A percentile compares a stretch with the other conserved stretches of the same genome.
These are phyloP conservation scores for Trichosporon inkin DNA, from an alignment of 1,284 basidiomycete genomes.

Conservation along the genomic window DNA sequence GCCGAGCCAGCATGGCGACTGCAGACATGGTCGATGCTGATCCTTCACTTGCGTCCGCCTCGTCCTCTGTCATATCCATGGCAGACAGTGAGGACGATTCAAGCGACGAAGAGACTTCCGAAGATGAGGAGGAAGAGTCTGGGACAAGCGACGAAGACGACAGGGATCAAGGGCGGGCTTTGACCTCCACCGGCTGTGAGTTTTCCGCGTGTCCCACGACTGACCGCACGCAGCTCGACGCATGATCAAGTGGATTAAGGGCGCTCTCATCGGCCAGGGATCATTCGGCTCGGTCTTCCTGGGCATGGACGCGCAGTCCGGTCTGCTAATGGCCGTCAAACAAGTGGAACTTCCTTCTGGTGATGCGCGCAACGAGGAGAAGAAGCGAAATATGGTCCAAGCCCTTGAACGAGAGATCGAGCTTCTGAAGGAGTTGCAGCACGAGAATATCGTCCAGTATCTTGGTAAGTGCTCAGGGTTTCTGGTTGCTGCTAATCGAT, in stretches of 20 bases:
- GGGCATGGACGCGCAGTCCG: constrained; percentile 92
- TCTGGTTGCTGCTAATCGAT: constrained; percentile 13
- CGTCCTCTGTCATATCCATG: background rate
- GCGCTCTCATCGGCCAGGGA: constrained; percentile 93
- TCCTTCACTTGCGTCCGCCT: constrained; percentile 1
- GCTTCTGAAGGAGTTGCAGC: constrained; percentile 87
- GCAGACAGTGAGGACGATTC: constrained; percentile 25
- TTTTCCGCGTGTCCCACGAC: constrained; percentile 10
- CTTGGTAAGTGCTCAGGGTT: constrained; percentile 61
- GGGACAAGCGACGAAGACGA: constrained; percentile 47
- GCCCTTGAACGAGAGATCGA: constrained; percentile 96
- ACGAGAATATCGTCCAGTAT: constrained; percentile 97
- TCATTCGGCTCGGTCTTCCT: constrained; percentile 94
- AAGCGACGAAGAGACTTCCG: constrained; percentile 52
- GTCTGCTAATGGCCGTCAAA: constrained; percentile 97
- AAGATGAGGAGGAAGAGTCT: constrained; percentile 41
- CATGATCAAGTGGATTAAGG: constrained; percentile 97
- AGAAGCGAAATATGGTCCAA: constrained; percentile 90
- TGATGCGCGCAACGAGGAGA: constrained; percentile 80
- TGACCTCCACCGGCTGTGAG: constrained; percentile 64
- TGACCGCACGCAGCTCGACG: constrained; percentile 53
- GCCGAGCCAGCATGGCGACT: constrained; percentile 57
- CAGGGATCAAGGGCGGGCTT: constrained; percentile 54
- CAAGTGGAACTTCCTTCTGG: constrained; percentile 88
- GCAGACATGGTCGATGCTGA: constrained; percentile 39